Base-by-base conservation (phyloP, 2,329 filamentous ascomycete species). In the Stemphylium beticola region DNA sequence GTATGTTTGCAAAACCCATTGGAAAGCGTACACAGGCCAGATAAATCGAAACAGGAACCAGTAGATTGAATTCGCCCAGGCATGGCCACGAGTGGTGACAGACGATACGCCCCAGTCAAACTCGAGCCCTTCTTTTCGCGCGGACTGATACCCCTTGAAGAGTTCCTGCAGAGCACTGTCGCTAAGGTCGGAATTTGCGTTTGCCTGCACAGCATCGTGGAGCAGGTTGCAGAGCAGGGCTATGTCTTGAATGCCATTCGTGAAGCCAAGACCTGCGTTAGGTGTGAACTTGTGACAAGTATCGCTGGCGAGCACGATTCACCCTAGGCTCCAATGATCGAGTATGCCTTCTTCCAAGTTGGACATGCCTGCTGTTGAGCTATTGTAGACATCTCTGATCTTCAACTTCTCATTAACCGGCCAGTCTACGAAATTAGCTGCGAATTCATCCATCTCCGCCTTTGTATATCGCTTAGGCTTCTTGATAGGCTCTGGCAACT, bases 201-300 rank as follows among this genome's bases (percentile, higher is more conserved):
- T 33, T 8, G 17, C 15, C 12, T 24, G 10, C 1, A 15, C n/a
- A 11, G 36, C 45, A 10, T 48, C 36, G 4, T 48, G 36, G 3
- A 48, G 26, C 26, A 48, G 7, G 10, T 48, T 48, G 36, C 45
- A 48, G 10, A 48, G 34, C 14, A 48, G 12, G 4, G 36, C 36
- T 20, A 48, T 11, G 26, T 48, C 45, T 4, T 48, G 45, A 2
- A 48, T 48, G 2, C 36, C 45, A 3, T 48, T 48, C 2, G 45
- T 48, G 1, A 40, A 48, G 1, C 45, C 45, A 0, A 48, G 45
- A 1, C 45, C 45, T 5, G 45, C 45, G 14, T 48, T 48, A 1
- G 45, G 45, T 2, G 45, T 48, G 45, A 48, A 48, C 34, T 48
- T 48, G 45, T 48, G 45, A 14, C 45, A 48, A 14, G 45, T 12